Evolutionary conservation across 345 rosid species (phyloP).

Genomic region (Angophora floribunda): DNA sequence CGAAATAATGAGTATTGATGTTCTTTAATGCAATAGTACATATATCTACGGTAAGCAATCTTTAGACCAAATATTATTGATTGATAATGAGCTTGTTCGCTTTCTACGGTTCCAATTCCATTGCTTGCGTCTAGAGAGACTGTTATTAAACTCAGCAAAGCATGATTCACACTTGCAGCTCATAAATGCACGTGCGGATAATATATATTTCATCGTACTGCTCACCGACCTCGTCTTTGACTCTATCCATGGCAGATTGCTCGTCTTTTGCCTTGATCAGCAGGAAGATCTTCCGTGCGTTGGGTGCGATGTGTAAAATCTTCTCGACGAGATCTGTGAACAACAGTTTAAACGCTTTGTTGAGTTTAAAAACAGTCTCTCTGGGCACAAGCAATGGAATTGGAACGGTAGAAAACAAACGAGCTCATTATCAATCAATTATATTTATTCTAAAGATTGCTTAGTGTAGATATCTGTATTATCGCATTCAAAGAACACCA

Average conservation of each 20-base stretch:
- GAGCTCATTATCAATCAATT: neutral
- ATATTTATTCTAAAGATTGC: neutral
- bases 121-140: too few relatives aligned
- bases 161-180: too few relatives aligned
- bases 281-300: neutral
- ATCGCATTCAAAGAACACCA: neutral
- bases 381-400: neutral
- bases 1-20: too few relatives aligned
- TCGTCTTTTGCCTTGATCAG: neutral
- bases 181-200: neutral
- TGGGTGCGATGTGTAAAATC: neutral
- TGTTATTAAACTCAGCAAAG: too few relatives aligned
- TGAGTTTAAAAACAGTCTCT: neutral
- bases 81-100: too few relatives aligned
- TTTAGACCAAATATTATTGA: too few relatives aligned
- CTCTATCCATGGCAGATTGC: neutral
- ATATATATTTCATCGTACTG: neutral
- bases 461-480: neutral
- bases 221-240: neutral
- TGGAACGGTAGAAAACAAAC: neutral
- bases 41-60: too few relatives aligned
- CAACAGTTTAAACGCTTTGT: neutral
- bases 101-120: too few relatives aligned
- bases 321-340: conserved; percentile 1
- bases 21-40: too few relatives aligned